phyloP scores from a whole-genome alignment of 208 protist species.

The Leptomonas pyrrhocoris region DNA sequence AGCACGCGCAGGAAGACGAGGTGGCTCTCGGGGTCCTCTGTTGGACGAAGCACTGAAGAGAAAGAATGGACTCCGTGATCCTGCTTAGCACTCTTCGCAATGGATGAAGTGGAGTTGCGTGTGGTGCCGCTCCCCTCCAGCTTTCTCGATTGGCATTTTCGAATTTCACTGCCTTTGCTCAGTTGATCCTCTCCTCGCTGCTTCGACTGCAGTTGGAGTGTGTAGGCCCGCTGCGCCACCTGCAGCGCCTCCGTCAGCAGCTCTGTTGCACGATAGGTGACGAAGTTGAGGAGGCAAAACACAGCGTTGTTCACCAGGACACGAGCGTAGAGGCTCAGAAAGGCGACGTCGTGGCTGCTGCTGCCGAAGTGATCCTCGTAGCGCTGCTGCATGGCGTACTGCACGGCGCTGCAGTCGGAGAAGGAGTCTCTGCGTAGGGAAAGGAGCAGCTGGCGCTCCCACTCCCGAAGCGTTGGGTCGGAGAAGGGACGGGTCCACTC shows the following conservation, averaged over 20 bases:
- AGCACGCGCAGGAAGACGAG: conserved; percentile 58
- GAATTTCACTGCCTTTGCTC: not conserved
- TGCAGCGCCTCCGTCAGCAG: conserved; percentile 52
- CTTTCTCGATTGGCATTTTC: not conserved
- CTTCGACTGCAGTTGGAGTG: conserved; percentile 9
- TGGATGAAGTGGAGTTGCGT: not conserved
- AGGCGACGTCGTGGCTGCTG: conserved; percentile 23
- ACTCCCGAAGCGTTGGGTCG: conserved; percentile 37
- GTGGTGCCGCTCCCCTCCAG: not conserved
- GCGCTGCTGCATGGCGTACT: conserved; percentile 39
- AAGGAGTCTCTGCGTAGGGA: conserved; percentile 44
- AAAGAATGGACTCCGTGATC: not conserved
- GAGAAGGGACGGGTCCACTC: conserved; percentile 39
- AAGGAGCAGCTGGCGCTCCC: conserved; percentile 40
- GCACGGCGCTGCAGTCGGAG: conserved; percentile 42
- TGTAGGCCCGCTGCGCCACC: conserved; percentile 26
- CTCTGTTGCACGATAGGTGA: conserved; percentile 42
- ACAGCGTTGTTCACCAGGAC: conserved; percentile 69
- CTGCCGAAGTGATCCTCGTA: conserved; percentile 35
- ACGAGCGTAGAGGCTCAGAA: conserved; percentile 63
- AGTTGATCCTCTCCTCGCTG: not conserved
- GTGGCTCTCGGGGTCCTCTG: conserved; percentile 19
- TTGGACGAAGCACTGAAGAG: not conserved
- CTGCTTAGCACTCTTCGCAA: not conserved
- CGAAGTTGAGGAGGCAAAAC: conserved; percentile 72